A percentile compares a stretch with the other conserved stretches of the same genome.
phyloP scores from a whole-genome alignment of 2,329 filamentous ascomycete genomes.

The Ciborinia camelliae region DNA sequence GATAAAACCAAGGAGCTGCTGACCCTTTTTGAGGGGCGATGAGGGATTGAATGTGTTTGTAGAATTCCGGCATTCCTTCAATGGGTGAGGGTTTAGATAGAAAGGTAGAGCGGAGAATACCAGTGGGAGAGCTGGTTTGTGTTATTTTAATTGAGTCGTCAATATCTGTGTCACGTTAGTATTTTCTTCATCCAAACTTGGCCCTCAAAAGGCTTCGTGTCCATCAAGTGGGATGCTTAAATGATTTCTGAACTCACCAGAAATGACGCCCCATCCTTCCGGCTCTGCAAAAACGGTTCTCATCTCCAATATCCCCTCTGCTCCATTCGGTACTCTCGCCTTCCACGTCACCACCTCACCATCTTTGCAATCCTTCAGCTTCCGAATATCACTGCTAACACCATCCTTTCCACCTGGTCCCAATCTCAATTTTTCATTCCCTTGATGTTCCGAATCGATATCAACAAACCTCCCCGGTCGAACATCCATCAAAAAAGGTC shows the following conservation, averaged over 20 bases:
- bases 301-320: conserved; percentile 57
- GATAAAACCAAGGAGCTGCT: conserved; percentile 81
- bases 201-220: background rate
- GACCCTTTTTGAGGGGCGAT: conserved; percentile 41
- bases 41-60: conserved; percentile 58
- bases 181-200: background rate
- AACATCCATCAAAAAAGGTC: conserved; percentile 76
- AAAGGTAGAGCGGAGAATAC: conserved; percentile 82
- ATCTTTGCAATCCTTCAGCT: conserved; percentile 46
- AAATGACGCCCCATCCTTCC: conserved; percentile 81
- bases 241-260: conserved; percentile 47
- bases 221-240: too few species aligned
- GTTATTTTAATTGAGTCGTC: conserved; percentile 97
- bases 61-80: conserved; percentile 80
- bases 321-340: conserved; percentile 50
- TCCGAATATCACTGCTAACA: conserved; percentile 62
- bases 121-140: conserved; percentile 72
- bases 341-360: conserved; percentile 47
- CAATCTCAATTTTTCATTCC: conserved; percentile 48
- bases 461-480: conserved; percentile 66
- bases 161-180: conserved; percentile 57
- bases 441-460: conserved; percentile 46
- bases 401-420: conserved; percentile 71
- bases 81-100: conserved; percentile 69
- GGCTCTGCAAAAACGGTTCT: conserved; percentile 71